Conservation (phyloP, 495 filamentous ascomycete species). For the Xylaria telfairii region DNA sequence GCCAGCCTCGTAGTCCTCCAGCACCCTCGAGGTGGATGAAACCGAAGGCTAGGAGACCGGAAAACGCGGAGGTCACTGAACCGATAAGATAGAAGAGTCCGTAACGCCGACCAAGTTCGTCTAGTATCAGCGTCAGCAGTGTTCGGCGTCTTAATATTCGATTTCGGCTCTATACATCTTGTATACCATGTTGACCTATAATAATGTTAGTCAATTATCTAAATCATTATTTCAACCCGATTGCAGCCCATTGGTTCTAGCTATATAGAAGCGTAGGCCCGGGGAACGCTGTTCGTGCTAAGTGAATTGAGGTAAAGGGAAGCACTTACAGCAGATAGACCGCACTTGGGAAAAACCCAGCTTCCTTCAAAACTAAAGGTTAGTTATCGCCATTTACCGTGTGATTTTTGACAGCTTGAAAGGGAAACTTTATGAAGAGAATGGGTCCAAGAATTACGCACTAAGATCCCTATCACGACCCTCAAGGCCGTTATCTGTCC, state of each 20-base stretch:
- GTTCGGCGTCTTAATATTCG: not conserved
- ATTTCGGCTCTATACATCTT: constrained; percentile 42
- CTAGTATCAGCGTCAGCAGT: constrained; percentile 31
- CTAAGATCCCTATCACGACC: too few species aligned
- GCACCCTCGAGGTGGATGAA: constrained; percentile 60
- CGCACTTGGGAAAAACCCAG: constrained; percentile 66
- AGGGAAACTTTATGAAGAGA: too few species aligned
- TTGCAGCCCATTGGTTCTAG: not conserved
- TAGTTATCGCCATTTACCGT: too few species aligned
- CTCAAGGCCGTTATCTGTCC: too few species aligned
- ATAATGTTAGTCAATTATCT: not conserved
- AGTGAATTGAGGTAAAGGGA: not conserved
- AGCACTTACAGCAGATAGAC: constrained; percentile 58
- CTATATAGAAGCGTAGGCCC: not conserved
- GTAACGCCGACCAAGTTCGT: constrained; percentile 65
- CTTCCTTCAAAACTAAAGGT: constrained; percentile 61
- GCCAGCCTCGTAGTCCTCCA: constrained; percentile 60
- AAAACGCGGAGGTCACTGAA: constrained; percentile 61
- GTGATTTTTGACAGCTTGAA: too few species aligned
- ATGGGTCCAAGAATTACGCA: too few species aligned
- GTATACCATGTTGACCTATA: constrained; percentile 62
- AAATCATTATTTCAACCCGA: not conserved
- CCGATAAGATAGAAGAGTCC: constrained; percentile 68
- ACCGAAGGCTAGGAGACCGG: constrained; percentile 68
- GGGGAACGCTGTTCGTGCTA: not conserved